These are phyloP conservation scores for Globisporangium barbulae DNA, from an alignment of 352 stramenopile species.

Conservation along the genomic window DNA sequence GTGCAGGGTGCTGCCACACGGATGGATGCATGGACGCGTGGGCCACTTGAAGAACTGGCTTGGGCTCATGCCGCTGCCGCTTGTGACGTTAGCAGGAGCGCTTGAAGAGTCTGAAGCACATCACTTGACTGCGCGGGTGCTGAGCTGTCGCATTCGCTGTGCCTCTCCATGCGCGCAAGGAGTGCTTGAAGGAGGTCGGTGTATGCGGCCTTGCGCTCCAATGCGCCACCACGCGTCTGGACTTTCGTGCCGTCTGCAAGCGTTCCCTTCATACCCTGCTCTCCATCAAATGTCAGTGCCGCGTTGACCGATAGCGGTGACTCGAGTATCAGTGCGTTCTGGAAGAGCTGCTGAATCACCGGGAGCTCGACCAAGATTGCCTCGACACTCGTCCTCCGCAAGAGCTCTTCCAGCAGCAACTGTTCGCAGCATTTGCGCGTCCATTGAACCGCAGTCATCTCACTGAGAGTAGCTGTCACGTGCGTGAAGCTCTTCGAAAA, in stretches of 20 bases:
- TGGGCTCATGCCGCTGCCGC: conserved; percentile 1
- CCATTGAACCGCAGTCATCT: conserved; percentile 38
- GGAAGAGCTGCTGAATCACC: conserved; percentile 5
- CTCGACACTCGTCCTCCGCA: conserved; percentile 17
- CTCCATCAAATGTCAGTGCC: neutral
- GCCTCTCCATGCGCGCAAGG: neutral
- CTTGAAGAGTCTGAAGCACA: conserved; percentile 1
- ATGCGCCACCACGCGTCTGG: neutral
- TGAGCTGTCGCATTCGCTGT: neutral
- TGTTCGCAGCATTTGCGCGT: conserved; percentile 24
- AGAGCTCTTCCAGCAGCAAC: conserved; percentile 23
- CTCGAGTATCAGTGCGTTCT: neutral
- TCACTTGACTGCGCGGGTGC: neutral
- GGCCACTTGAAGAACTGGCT: neutral
- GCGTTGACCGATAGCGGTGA: neutral
- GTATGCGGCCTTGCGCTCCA: neutral
- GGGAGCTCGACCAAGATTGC: neutral
- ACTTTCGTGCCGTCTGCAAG: neutral
- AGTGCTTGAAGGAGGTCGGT: conserved; percentile 1
- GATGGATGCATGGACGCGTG: neutral
- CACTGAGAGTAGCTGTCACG: conserved; percentile 17
- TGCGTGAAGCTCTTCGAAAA: conserved; percentile 25
- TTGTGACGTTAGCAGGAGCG: conserved; percentile 5
- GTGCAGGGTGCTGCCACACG: no score
- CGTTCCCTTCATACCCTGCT: neutral